Evolutionary conservation across 495 filamentous ascomycete genomes (phyloP), one percentile per base, ranked within the genome.

Genomic region (Hypoxylon intermedium): DNA sequence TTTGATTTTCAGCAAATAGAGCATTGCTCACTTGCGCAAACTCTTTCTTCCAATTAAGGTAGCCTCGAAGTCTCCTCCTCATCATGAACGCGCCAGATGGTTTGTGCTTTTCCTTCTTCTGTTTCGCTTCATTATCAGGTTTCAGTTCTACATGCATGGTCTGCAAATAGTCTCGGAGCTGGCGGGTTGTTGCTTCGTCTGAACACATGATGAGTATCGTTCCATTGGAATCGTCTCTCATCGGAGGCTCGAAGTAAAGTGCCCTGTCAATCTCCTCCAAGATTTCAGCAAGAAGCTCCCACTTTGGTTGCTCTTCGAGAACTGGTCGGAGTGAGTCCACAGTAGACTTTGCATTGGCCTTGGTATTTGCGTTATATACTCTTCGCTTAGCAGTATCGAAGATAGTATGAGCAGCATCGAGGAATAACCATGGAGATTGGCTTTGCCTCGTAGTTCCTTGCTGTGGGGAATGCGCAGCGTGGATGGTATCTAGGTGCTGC

Each of bases 131-230:
- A 30, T 72, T 71, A 31, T 77, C 74, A 16, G 58, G 78, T 65
- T 83, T 75, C 4, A 86, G 77, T 33, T 77, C 79, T n/a, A 92
- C 82, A 71, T 94, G 84, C 93, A 97, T 97, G 2, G 85, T 90
- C 63, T 93, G 89, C 26, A 98, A 78, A 68, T 91, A 98, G 67
- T 97, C 93, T 36, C 92, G 85, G 24, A 98, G 80, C 65, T 98
- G 94, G 9, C 88, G 85, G 67, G 92, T 96, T 12, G 91, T 96
- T 42, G 86, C 86, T 65, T 89, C 85, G 66, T 96, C 95, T 9
- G 86, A 87, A 67, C 95, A 98, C 94, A 98, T 98, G 60, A 98
- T 90, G 30, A 98, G 72, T 36, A 95, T 90, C 1, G 91, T 91
- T 36, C 89, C 89, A 68, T 92, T 96, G 3, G 93, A 96, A 67